Evolutionary conservation across 2,329 filamentous ascomycete genomes (phyloP).

Genomic region (Trichoderma polysporum): DNA sequence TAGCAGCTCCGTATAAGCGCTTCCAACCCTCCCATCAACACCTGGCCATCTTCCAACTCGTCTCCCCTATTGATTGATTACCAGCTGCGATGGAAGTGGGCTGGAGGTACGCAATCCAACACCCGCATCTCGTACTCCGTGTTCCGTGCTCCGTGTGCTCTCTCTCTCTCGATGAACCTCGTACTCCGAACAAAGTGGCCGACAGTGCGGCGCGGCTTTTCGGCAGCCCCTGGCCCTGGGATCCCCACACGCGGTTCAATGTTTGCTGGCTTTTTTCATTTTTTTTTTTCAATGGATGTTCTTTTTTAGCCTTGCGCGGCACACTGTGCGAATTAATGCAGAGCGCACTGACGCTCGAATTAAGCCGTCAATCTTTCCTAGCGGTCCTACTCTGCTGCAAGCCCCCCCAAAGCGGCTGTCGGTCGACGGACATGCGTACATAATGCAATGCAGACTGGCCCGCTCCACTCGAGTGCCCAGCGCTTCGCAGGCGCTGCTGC

Average conservation of each 20-base stretch:
- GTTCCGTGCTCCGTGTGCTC: neutral
- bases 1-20: neutral
- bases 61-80: neutral
- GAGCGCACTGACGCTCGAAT: neutral
- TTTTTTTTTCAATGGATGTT: neutral
- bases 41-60: neutral
- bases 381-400: neutral
- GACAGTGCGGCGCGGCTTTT: neutral
- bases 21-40: neutral
- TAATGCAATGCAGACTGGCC: constrained; percentile 5
- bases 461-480: constrained; percentile 1
- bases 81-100: neutral
- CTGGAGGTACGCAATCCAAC: neutral
- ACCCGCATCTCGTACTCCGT: neutral
- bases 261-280: neutral
- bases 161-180: neutral
- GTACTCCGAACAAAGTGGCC: neutral
- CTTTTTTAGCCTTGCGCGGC: neutral
- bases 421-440: neutral
- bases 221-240: neutral
- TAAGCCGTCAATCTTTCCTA: neutral
- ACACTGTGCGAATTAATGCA: neutral
- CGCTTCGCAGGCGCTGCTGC: neutral
- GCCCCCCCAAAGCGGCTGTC: constrained; percentile 4
- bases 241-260: neutral